Percentiles rank a stretch among this genome's conserved stretches.
phyloP scores from a whole-genome alignment of 768 basidiomycete species.

The Termitomyces sp. region DNA sequence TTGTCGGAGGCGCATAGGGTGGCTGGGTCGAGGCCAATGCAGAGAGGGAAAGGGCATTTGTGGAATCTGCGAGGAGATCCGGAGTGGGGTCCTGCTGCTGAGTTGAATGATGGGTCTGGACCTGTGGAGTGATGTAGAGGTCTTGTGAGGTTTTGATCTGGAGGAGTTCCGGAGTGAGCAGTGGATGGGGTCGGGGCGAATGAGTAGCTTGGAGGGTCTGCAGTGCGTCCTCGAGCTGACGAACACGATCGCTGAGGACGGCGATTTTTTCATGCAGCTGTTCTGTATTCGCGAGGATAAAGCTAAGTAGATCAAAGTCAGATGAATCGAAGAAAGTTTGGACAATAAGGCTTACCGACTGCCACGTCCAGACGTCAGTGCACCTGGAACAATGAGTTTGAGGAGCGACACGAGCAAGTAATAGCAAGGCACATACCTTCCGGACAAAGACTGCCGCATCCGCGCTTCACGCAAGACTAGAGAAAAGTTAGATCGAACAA shows the following conservation, averaged over 20 bases:
- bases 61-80: constrained; percentile 8
- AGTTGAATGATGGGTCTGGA: constrained; percentile 1
- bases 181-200: constrained; percentile 42
- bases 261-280: constrained; percentile 60
- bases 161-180: constrained; percentile 52
- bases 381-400: constrained; percentile 26
- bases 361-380: constrained; percentile 57
- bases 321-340: constrained; percentile 7
- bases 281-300: constrained; percentile 64
- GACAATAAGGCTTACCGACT: constrained; percentile 41
- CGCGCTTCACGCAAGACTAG: constrained; percentile 59
- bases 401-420: constrained; percentile 4
- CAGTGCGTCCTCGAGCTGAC: constrained; percentile 58
- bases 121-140: constrained; percentile 36
- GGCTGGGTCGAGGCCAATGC: constrained; percentile 8
- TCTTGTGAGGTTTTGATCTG: constrained; percentile 66
- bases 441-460: constrained; percentile 58
- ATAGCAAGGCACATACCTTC: constrained; percentile 33
- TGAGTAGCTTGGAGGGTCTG: constrained; percentile 34
- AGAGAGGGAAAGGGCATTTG: constrained; percentile 4
- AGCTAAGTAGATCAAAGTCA: constrained; percentile 27
- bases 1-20: constrained; percentile 5
- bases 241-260: constrained; percentile 56
- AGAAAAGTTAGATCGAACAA: constrained; percentile 13
- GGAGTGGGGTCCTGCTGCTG: constrained; percentile 5